phyloP scores from a whole-genome alignment of 2,329 filamentous ascomycete species.

The Alternaria panax region DNA sequence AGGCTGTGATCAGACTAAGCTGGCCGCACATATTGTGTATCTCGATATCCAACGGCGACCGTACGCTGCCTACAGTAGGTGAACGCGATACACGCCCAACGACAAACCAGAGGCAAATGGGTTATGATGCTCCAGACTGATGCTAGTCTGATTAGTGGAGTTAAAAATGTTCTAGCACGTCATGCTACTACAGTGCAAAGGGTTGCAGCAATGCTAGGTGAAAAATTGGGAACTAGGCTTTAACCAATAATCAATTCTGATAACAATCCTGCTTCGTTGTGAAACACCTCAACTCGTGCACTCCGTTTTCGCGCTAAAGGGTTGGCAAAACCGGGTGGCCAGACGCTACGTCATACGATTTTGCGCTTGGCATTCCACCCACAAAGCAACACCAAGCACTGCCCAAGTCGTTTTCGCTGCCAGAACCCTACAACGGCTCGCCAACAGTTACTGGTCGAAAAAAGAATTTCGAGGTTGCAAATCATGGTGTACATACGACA shows the following conservation, averaged over 20 bases:
- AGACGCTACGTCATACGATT: conserved; percentile 43
- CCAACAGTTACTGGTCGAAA: conserved; percentile 10
- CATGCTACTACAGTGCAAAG: neutral
- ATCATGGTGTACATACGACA: conserved; percentile 95
- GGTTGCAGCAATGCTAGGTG: neutral
- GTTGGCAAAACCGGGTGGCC: conserved; percentile 11
- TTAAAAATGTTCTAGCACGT: neutral
- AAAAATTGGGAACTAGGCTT: neutral
- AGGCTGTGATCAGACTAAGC: conserved; percentile 30
- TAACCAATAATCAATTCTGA: neutral
- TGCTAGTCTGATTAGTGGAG: neutral
- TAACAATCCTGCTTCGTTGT: neutral
- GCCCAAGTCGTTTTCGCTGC: conserved; percentile 8
- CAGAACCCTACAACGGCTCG: conserved; percentile 20
- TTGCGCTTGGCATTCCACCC: conserved; percentile 33
- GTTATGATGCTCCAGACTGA: neutral
- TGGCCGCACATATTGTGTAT: neutral
- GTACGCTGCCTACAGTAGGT: neutral
- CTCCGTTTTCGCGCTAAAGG: neutral
- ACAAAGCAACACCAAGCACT: conserved; percentile 15
- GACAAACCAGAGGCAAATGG: neutral
- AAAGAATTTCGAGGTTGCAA: conserved; percentile 2
- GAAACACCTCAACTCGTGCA: neutral
- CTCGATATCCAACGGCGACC: neutral
- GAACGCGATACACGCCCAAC: neutral